Conservation (phyloP, 208 protist genomes). For the Strigomonas culicis region DNA sequence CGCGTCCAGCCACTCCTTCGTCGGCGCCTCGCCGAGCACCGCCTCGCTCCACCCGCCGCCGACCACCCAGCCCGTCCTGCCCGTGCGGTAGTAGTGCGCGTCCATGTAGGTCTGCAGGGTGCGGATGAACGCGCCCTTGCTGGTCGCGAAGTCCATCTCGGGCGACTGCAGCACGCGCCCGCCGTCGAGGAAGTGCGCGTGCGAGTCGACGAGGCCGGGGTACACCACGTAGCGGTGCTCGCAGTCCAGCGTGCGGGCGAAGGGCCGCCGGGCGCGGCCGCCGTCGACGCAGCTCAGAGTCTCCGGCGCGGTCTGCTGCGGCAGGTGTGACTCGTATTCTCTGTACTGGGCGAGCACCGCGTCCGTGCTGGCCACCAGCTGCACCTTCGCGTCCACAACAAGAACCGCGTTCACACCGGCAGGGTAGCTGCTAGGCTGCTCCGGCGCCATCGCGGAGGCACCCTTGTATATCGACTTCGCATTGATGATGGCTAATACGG, state of each 20-base stretch:
- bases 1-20: constrained; percentile 53
- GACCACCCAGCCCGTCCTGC: constrained; percentile 28
- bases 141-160: constrained; percentile 20
- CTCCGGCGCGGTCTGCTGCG: constrained; percentile 9
- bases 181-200: constrained; percentile 57
- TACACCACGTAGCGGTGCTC: constrained; percentile 24
- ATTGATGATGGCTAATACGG: constrained; percentile 42
- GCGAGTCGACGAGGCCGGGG: constrained; percentile 67
- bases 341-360: constrained; percentile 28
- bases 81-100: constrained; percentile 14
- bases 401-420: constrained; percentile 34
- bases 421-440: constrained; percentile 18
- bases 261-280: constrained; percentile 21
- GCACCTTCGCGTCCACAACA: constrained; percentile 33
- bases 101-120: constrained; percentile 32
- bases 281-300: constrained; percentile 17
- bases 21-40: constrained; percentile 46
- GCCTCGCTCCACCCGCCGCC: constrained; percentile 47
- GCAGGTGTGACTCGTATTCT: constrained; percentile 5
- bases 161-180: constrained; percentile 30
- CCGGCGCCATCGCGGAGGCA: constrained; percentile 23
- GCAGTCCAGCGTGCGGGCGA: constrained; percentile 42
- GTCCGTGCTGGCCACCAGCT: constrained; percentile 26
- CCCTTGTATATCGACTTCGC: constrained; percentile 40
- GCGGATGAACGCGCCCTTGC: constrained; percentile 25